These are phyloP conservation scores for Centrapalus pauciflorus DNA, from an alignment of 129 eudicot species.

Conservation along the genomic window DNA sequence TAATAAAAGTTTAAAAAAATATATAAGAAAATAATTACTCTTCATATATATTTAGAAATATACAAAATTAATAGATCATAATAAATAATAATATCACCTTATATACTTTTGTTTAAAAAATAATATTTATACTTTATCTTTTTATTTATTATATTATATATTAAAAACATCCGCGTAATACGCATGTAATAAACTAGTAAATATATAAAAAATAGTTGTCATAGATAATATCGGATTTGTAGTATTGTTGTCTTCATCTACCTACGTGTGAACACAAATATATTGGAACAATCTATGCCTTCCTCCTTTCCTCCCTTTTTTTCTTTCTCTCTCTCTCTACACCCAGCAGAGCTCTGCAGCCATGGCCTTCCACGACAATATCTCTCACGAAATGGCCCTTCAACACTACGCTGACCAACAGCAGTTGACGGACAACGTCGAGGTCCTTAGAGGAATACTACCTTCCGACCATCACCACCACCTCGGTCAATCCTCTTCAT, in stretches of 20 bases:
- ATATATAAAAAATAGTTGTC: background rate
- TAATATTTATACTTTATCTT: too few relatives aligned
- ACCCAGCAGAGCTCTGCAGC: background rate
- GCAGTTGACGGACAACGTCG: slow-evolving; percentile 32
- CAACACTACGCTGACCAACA: slow-evolving; percentile 56
- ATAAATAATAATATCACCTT: too few relatives aligned
- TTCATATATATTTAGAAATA: too few relatives aligned
- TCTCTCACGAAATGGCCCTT: slow-evolving; percentile 65
- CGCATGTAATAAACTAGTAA: too few relatives aligned
- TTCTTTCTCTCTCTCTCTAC: slow-evolving; percentile 23
- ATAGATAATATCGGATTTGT: slow-evolving; percentile 33
- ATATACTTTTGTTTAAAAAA: too few relatives aligned
- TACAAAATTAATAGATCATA: too few relatives aligned
- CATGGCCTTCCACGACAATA: slow-evolving; percentile 76
- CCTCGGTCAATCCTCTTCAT: slow-evolving; percentile 24
- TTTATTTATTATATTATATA: too few relatives aligned
- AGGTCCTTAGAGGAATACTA: slow-evolving; percentile 32
- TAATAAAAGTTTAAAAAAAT: too few relatives aligned
- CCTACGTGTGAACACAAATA: slow-evolving; percentile 24
- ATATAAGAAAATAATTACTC: too few relatives aligned
- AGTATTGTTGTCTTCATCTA: slow-evolving; percentile 38
- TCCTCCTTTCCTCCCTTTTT: slow-evolving; percentile 9
- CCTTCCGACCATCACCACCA: slow-evolving; percentile 31
- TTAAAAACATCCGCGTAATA: too few relatives aligned
- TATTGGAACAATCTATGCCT: slow-evolving; percentile 40